Base-by-base conservation (phyloP, 2,329 filamentous ascomycete species). In the Aspergillus fijiensis region DNA sequence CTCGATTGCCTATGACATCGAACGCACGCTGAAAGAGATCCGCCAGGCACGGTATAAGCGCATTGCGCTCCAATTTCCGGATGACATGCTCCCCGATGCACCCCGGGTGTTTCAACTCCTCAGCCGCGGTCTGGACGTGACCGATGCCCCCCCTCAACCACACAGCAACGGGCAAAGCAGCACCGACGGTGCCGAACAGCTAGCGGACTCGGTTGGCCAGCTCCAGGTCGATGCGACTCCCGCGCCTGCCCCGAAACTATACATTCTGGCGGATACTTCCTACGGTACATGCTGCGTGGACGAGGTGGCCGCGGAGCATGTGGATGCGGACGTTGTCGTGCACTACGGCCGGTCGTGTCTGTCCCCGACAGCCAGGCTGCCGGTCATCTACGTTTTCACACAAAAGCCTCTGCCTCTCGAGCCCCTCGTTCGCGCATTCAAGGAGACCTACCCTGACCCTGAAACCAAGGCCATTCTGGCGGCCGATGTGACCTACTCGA, bases 251-350 rank as follows among this genome's bases (percentile, higher is more conserved):
- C 71, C 75, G 9, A 79, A 76, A 49, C 81, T 98, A 55, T 96
- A 90, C 68, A 93, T 99, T 61, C 81, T 99, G 19, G 95, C 89
- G 33, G 95, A 99, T 75, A 98, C 95, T 2, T 97, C 94, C 2
- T 99, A 98, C 76, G 96, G 95, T 61, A 89, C 94, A 0, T 99
- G 95, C 78, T 99, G 95, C 71, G 93, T 98, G 19, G 95, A 99
- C 71, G 95, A 99, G 78, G 89, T 98, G 47, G 95, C 95, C 0
- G 95, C 95, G 2, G 93, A 99, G 74, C 95, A 99, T 74, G 89
- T 92, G 16, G 85, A 92, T 69, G 93, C 95, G 6, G 89, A 98
- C 63, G 91, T 92, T 0, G 90, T 98, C 1, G 89, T 99, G 14
- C 95, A 99, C 74, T 99, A 98, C 69, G 95, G 95, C 3, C 84